Percentiles rank a stretch among this genome's conserved stretches.
phyloP scores from a whole-genome alignment of 805 yeast genomes.

The Candida michaelii region DNA sequence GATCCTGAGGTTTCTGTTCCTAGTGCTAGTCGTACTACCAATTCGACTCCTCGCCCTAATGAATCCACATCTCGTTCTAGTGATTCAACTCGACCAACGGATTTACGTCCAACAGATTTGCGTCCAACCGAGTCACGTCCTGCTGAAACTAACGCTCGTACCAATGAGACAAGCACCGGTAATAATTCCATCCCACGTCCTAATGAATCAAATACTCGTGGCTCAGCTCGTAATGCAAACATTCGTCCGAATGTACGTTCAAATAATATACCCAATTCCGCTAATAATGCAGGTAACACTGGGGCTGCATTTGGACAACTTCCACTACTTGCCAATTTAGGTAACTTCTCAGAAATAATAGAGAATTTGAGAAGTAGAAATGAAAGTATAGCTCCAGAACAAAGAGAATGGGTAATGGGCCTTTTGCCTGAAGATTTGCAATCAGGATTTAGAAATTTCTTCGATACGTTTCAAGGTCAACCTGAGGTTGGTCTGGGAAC shows the following conservation, averaged over 20 bases:
- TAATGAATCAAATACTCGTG: no score
- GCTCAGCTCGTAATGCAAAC: no score
- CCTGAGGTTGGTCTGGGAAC: not conserved
- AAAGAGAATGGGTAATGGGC: conserved; percentile 16
- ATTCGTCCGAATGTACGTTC: no score
- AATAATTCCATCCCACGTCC: no score
- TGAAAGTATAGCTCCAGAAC: not conserved
- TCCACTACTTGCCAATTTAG: not conserved
- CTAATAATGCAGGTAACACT: not conserved
- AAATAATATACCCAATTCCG: not conserved
- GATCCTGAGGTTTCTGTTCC: no score
- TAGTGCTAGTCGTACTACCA: no score
- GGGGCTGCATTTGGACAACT: not conserved
- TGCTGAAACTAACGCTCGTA: no score
- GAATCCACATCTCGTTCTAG: no score
- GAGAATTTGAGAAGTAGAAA: conserved; percentile 1
- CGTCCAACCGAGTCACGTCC: no score
- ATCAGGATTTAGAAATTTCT: conserved; percentile 14
- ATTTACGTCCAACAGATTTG: no score
- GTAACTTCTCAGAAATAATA: not conserved
- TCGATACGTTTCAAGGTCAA: conserved; percentile 14
- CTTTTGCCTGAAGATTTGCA: conserved; percentile 15
- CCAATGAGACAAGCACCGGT: not conserved
- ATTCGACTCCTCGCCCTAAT: no score
- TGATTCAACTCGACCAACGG: no score